A percentile compares a stretch with the other conserved stretches of the same genome.
These are phyloP conservation scores for Triticum urartu DNA, from an alignment of 176 grass and related monocot species.

Conservation along the genomic window DNA sequence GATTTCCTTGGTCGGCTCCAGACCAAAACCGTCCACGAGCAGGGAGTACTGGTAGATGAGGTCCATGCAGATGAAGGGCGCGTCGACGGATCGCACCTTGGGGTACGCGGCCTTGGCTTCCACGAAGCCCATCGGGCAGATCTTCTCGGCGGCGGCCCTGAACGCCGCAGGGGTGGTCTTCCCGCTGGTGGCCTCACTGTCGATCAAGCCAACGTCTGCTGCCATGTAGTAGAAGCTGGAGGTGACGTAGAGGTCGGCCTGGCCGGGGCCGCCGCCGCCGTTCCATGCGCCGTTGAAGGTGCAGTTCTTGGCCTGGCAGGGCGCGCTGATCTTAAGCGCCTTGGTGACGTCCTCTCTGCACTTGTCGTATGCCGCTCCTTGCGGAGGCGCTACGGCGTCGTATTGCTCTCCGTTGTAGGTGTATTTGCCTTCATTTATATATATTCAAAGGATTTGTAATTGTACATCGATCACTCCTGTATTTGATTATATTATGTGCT, in stretches of 20 bases:
- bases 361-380: not conserved
- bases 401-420: not conserved
- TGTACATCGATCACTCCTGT: not conserved
- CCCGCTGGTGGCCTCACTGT: not conserved
- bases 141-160: not conserved
- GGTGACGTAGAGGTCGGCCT: not conserved
- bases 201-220: not conserved
- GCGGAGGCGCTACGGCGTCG: not conserved
- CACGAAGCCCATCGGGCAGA: not conserved
- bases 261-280: not conserved
- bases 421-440: slow-evolving; percentile 11
- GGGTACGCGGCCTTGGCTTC: slow-evolving; percentile 28
- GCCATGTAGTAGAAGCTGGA: slow-evolving; percentile 31
- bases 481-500: not conserved
- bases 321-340: not conserved
- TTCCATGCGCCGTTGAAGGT: slow-evolving; percentile 11
- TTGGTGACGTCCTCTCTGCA: not conserved
- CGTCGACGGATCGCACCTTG: not conserved
- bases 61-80: slow-evolving; percentile 62
- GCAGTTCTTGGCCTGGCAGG: not conserved
- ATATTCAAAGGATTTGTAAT: not conserved
- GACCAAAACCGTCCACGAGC: not conserved
- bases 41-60: slow-evolving; percentile 6
- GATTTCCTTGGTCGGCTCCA: not conserved
- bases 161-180: slow-evolving; percentile 9